These are phyloP conservation scores for Tolypocladium capitatum DNA, from an alignment of 2,329 filamentous ascomycete genomes.

Conservation along the genomic window DNA sequence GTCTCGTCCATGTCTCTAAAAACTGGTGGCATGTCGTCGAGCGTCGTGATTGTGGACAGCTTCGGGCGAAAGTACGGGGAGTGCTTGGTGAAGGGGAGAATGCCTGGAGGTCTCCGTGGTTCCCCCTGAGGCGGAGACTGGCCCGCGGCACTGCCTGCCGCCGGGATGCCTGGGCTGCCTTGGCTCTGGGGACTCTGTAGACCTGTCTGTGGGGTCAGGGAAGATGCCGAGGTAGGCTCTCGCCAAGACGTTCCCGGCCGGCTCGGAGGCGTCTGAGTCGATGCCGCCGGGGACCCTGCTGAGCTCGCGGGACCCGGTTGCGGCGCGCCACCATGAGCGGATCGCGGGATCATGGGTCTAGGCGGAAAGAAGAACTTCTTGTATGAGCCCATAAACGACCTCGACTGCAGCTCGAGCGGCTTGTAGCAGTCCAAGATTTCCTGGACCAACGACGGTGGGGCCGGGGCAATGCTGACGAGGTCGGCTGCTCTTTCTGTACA, in stretches of 20 bases:
- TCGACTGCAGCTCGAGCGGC: constrained; percentile 24
- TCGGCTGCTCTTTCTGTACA: constrained; percentile 21
- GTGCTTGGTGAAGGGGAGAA: constrained; percentile 23
- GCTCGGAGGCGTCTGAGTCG: constrained; percentile 10
- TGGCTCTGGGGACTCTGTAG: constrained; percentile 22
- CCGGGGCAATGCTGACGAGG: constrained; percentile 23
- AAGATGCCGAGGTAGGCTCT: constrained; percentile 1
- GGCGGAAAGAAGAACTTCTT: constrained; percentile 19
- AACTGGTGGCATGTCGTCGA: constrained; percentile 18
- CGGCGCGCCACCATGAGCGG: neutral
- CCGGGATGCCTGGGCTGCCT: constrained; percentile 13
- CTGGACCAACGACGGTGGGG: constrained; percentile 22
- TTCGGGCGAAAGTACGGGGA: constrained; percentile 23
- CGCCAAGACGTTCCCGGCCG: constrained; percentile 15
- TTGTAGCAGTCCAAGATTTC: constrained; percentile 26
- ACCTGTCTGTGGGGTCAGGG: constrained; percentile 7
- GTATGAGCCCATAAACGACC: constrained; percentile 25
- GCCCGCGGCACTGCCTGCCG: neutral
- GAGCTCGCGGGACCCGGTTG: neutral
- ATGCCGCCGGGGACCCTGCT: neutral
- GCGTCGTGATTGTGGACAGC: constrained; percentile 14
- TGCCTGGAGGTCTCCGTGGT: constrained; percentile 15
- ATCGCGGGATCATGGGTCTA: neutral
- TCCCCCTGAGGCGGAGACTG: constrained; percentile 6
- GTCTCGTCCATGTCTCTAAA: constrained; percentile 22